Conservation (phyloP, 768 basidiomycete species). For the Pilatotrama ljubarskyi region DNA sequence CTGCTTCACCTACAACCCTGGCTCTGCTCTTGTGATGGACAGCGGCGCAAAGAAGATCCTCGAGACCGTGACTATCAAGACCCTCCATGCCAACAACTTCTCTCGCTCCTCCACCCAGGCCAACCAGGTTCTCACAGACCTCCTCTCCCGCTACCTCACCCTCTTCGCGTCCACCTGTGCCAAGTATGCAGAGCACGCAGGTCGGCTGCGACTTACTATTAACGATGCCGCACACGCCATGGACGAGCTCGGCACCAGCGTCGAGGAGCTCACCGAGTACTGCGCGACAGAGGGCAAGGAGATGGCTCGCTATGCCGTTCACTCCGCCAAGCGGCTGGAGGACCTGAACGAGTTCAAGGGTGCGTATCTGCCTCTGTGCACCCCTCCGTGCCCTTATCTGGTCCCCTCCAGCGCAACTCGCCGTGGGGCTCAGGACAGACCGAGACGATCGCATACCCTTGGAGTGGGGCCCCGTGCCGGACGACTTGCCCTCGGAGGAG, state of each 20-base stretch:
- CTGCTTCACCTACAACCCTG: neutral
- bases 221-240: constrained; percentile 66
- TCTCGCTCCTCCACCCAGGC: constrained; percentile 76
- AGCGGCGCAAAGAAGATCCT: constrained; percentile 57
- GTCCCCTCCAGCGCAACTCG: constrained; percentile 51
- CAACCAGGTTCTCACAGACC: constrained; percentile 66
- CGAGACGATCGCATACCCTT: constrained; percentile 58
- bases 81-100: constrained; percentile 77
- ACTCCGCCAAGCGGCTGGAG: constrained; percentile 64
- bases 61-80: constrained; percentile 65
- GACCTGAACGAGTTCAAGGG: constrained; percentile 75
- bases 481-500: constrained; percentile 30
- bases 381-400: constrained; percentile 31
- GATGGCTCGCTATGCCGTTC: constrained; percentile 63
- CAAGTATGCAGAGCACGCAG: constrained; percentile 74
- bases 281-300: constrained; percentile 67
- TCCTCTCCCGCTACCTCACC: constrained; percentile 72
- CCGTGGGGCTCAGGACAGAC: constrained; percentile 56
- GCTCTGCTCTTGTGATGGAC: constrained; percentile 44
- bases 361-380: constrained; percentile 33
- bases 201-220: constrained; percentile 56
- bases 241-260: constrained; percentile 69
- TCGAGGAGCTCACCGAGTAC: constrained; percentile 72
- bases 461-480: constrained; percentile 36
- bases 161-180: constrained; percentile 67